Evolutionary conservation across 176 grass and related monocot genomes (phyloP), one percentile per base, ranked within the genome.

Genomic region (Poa annua): DNA sequence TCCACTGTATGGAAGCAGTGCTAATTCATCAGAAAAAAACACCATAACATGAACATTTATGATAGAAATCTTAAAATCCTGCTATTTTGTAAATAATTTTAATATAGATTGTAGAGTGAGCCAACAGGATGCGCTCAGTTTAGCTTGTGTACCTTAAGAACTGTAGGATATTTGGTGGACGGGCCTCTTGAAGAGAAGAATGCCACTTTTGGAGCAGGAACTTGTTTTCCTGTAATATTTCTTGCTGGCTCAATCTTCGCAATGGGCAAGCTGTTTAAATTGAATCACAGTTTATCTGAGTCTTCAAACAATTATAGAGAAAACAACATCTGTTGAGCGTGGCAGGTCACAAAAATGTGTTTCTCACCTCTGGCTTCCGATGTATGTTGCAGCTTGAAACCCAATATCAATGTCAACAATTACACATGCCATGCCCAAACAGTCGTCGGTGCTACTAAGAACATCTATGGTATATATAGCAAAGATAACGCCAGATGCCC

Each of bases 161-260:
- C 72, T 41, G 82, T 76, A 76, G 82, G 82, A 16, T 76, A 66
- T 38, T 25, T 50, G 38, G 8, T 26, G 15, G 71, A 84, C 0
- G 82, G 82, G 10, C 82, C 82, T 76, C 82, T 76, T 13, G 82
- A 84, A 63, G 82, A 84, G 33, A 84, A 84, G 44, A 76, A 66
- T 76, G 82, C 82, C 45, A 84, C 82, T 62, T 65, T 84, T 66
- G 82, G 59, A 41, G 82, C 45, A 4, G 10, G 82, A 61, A 84
- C 59, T 84, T 39, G 71, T 52, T 41, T 66, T 66, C 82, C 72
- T 66, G 72, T 76, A 54, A 66, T 53, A 76, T 3, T 76, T 8
- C n/a, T 35, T 66, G 82, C 72, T 76, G 59, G 82, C 16, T 53
- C 82, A 54, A 84, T 84, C 71, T 66, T 84, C 26, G 44, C 72